phyloP scores from a whole-genome alignment of 495 filamentous ascomycete genomes.

The Talaromyces adpressus region DNA sequence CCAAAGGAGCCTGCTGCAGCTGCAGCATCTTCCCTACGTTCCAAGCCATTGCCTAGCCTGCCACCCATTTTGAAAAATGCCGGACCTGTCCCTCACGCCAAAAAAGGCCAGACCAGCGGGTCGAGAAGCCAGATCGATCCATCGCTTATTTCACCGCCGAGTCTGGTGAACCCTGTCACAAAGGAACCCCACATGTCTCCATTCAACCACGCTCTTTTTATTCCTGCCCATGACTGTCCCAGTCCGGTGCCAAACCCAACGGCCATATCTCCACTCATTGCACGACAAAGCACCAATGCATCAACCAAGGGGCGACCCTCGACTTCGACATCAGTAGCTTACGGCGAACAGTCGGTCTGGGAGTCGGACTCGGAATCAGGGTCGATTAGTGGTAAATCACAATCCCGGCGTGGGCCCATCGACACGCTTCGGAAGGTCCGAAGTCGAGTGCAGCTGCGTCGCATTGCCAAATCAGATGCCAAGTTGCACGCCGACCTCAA shows the following conservation, averaged over 20 bases:
- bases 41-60: slow-evolving; percentile 28
- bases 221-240: slow-evolving; percentile 34
- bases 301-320: slow-evolving; percentile 32
- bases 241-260: slow-evolving; percentile 36
- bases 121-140: slow-evolving; percentile 29
- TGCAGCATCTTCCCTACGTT: slow-evolving; percentile 21
- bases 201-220: slow-evolving; percentile 40
- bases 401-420: slow-evolving; percentile 31
- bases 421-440: slow-evolving; percentile 42
- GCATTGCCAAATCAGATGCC: slow-evolving; percentile 36
- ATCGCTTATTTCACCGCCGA: slow-evolving; percentile 38
- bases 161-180: slow-evolving; percentile 35
- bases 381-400: slow-evolving; percentile 27
- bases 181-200: slow-evolving; percentile 38
- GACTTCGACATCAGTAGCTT: slow-evolving; percentile 30
- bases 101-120: slow-evolving; percentile 24
- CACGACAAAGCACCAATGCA: slow-evolving; percentile 30
- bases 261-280: slow-evolving; percentile 27
- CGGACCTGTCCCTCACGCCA: slow-evolving; percentile 12
- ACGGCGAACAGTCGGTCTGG: slow-evolving; percentile 40
- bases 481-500: slow-evolving; percentile 23
- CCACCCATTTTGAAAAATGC: slow-evolving; percentile 21
- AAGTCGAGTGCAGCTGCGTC: slow-evolving; percentile 35
- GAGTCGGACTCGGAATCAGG: slow-evolving; percentile 41
- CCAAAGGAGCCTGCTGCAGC: slow-evolving; percentile 13